Conservation (phyloP, 2,329 filamentous ascomycete species). For the Aspergillus candidus region DNA sequence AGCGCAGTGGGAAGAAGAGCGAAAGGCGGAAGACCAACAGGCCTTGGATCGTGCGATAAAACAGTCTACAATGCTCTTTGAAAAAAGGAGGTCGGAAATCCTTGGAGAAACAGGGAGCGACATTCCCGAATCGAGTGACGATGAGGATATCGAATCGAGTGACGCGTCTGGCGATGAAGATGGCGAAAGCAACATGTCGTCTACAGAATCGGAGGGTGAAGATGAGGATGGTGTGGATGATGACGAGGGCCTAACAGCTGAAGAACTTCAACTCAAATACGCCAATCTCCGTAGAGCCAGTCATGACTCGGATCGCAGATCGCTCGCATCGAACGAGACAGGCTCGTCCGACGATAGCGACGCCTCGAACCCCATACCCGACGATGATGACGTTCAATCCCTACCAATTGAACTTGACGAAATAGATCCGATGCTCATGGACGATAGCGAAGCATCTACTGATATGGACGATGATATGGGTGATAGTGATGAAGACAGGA, state of each 20-base stretch:
- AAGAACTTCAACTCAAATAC: slow-evolving; percentile 45
- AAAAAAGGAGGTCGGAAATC: slow-evolving; percentile 40
- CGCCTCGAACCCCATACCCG: slow-evolving; percentile 13
- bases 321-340: slow-evolving; percentile 18
- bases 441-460: slow-evolving; percentile 42
- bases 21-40: slow-evolving; percentile 46
- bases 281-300: slow-evolving; percentile 32
- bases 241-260: slow-evolving; percentile 42
- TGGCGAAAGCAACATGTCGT: slow-evolving; percentile 48
- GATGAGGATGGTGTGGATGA: slow-evolving; percentile 33
- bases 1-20: slow-evolving; percentile 55
- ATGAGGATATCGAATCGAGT: slow-evolving; percentile 24
- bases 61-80: slow-evolving; percentile 46
- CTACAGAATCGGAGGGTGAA: slow-evolving; percentile 39
- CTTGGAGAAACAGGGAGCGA: slow-evolving; percentile 56
- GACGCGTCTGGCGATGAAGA: slow-evolving; percentile 53
- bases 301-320: slow-evolving; percentile 18
- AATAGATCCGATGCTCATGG: slow-evolving; percentile 40
- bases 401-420: slow-evolving; percentile 34
- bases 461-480: slow-evolving; percentile 46
- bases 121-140: slow-evolving; percentile 63
- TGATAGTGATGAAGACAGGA: slow-evolving; percentile 41
- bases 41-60: slow-evolving; percentile 48
- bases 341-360: slow-evolving; percentile 16
- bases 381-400: slow-evolving; percentile 24